Base-by-base conservation (phyloP, 768 basidiomycete species). In the Phanerochaete carnosa region DNA sequence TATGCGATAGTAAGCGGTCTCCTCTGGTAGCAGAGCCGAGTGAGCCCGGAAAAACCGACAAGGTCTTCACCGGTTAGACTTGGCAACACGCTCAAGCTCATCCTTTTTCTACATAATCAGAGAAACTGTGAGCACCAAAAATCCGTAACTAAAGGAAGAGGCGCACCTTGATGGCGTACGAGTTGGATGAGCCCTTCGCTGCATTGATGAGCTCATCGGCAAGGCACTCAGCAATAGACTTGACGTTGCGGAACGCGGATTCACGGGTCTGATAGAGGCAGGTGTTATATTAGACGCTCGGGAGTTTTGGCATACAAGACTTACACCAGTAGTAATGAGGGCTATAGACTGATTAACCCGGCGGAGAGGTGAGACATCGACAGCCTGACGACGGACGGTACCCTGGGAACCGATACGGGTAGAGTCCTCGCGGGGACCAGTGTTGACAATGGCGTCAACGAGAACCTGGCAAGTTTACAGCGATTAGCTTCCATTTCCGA, bases 201-300 rank as follows among this genome's bases (percentile, higher is more conserved):
- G 97, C 97, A 77, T 99, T 99, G 85, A 98, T 98, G 72, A 98
- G 90, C 77, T 99, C 97, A 75, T 98, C 97, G 62, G 97, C 96
- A 56, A 98, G 85, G 80, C 96, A 98, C 81, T 98, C 96, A 62
- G 97, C 95, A 69, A 99, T 90, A 62, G 95, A 97, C 80, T 99
- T 99, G 71, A 98, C 93, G 81, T 99, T 99, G 79, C 97, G 94
- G 94, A 99, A 99, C 56, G 97, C 95, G 49, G 96, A 98, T 80
- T 99, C 97, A 73, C 97, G 97, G 65, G 96, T 97, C 94, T 97
- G 67, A 28, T 32, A 43, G 15, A 7, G 9, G 52, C 12, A 59
- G 50, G 15, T 61, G 7, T 13, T 23, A 15, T n/a, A 15, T 22
- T 13, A 29, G 54, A 7, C 29, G 25, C 49, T 6, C 49, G n/a